These are phyloP conservation scores for Hordeum pubiflorum DNA, from an alignment of 202 grass and related monocot genomes.

Conservation along the genomic window DNA sequence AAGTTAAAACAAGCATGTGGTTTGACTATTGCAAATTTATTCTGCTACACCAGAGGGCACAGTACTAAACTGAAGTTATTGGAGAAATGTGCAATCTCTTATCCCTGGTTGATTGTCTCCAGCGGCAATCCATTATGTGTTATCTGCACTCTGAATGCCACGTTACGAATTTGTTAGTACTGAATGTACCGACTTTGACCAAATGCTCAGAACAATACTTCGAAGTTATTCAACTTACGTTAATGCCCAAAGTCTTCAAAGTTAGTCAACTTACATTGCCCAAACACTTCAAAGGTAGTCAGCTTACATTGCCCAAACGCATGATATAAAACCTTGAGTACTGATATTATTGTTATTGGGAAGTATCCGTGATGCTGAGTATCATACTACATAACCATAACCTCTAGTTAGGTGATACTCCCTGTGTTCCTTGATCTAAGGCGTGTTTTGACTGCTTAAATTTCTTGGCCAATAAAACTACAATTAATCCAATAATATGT, in stretches of 20 bases:
- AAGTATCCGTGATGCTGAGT: background rate
- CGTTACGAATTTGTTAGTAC: background rate
- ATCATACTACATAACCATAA: background rate
- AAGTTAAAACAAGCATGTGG: background rate
- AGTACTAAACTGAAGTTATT: background rate
- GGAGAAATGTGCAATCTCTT: background rate
- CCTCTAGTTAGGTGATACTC: background rate
- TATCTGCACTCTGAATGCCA: background rate
- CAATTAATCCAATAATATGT: background rate
- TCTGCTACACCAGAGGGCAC: background rate
- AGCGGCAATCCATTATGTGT: background rate
- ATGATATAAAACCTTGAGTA: background rate
- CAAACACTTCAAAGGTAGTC: background rate
- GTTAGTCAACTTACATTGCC: background rate
- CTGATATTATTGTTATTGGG: background rate
- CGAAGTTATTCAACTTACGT: background rate
- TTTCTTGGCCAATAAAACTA: too few species aligned
- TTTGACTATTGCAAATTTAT: background rate
- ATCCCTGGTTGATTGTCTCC: background rate
- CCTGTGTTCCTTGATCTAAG: background rate
- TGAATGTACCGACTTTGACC: background rate
- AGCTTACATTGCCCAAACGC: background rate
- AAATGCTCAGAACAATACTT: background rate
- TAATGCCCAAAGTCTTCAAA: background rate
- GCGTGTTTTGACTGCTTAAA: background rate